A percentile compares a stretch with the other conserved stretches of the same genome.
These are phyloP conservation scores for Cercospora sp. DNA, from an alignment of 2,329 filamentous ascomycete species.

Conservation along the genomic window DNA sequence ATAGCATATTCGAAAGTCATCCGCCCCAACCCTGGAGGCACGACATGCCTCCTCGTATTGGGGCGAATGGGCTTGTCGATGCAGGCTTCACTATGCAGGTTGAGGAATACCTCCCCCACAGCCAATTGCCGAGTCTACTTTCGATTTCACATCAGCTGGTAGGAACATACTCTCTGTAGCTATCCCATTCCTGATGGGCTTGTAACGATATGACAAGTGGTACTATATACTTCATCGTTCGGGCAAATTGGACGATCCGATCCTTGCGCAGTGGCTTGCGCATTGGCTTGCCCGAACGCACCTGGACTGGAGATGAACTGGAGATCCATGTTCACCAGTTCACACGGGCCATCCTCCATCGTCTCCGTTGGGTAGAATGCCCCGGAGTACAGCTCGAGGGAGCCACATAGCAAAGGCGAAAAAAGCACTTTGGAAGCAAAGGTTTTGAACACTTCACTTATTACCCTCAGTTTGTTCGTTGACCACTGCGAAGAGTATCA, in stretches of 20 bases:
- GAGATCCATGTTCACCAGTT: neutral
- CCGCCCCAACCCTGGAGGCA: neutral
- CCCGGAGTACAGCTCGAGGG: no score
- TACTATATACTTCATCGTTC: neutral
- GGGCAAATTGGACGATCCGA: neutral
- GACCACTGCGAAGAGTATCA: neutral
- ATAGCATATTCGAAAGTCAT: neutral
- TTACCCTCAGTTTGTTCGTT: neutral
- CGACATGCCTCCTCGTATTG: neutral
- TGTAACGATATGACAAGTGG: neutral
- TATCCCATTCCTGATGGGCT: neutral
- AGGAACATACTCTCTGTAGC: neutral
- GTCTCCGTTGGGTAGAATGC: no score
- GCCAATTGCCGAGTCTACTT: neutral
- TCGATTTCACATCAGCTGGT: neutral
- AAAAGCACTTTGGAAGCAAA: no score
- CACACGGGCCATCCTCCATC: neutral
- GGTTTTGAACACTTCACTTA: no score
- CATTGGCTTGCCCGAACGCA: neutral
- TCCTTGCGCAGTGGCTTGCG: neutral
- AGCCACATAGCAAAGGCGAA: no score
- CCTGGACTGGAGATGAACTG: neutral
- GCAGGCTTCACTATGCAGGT: neutral
- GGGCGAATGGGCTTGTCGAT: neutral
- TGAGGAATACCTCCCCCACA: neutral